Percentiles rank a stretch among this genome's conserved stretches.
phyloP scores from a whole-genome alignment of 192 early-diverging fungal species.

The Umbelopsis isabellina region DNA sequence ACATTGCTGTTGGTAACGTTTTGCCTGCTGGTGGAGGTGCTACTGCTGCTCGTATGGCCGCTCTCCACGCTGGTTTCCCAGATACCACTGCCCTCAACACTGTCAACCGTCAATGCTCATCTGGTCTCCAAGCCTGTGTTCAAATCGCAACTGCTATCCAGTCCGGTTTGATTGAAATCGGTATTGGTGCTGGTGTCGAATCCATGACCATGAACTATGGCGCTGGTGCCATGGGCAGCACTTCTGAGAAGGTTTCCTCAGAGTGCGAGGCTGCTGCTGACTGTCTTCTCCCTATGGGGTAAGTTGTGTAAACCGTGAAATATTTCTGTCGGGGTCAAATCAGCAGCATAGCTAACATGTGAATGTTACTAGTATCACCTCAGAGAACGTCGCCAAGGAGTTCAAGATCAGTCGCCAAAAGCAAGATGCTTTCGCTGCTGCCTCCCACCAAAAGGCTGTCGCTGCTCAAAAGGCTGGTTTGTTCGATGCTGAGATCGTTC shows the following conservation, averaged over 20 bases:
- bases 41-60: slow-evolving; percentile 90
- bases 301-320: slow-evolving; percentile 8
- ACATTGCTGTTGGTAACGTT: slow-evolving; percentile 94
- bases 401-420: slow-evolving; percentile 84
- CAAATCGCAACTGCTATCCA: slow-evolving; percentile 88
- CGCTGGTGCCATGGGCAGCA: slow-evolving; percentile 73
- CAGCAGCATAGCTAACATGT: not conserved
- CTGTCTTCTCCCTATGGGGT: slow-evolving; percentile 87
- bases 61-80: slow-evolving; percentile 90
- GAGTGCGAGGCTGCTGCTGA: slow-evolving; percentile 72
- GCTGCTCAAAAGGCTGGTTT: slow-evolving; percentile 89
- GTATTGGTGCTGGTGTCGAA: slow-evolving; percentile 96
- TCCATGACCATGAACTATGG: slow-evolving; percentile 92
- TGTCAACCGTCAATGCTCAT: slow-evolving; percentile 95
- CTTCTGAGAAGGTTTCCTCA: slow-evolving; percentile 74
- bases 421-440: slow-evolving; percentile 90
- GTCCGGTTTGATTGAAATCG: slow-evolving; percentile 88
- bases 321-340: slow-evolving; percentile 6
- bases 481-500: slow-evolving; percentile 91
- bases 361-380: slow-evolving; percentile 71
- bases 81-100: slow-evolving; percentile 79
- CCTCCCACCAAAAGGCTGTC: slow-evolving; percentile 84
- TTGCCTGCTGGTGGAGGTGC: slow-evolving; percentile 88
- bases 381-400: slow-evolving; percentile 93
- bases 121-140: slow-evolving; percentile 87